Conservation (phyloP, 2,329 filamentous ascomycete species). For the Fusarium acutatum region DNA sequence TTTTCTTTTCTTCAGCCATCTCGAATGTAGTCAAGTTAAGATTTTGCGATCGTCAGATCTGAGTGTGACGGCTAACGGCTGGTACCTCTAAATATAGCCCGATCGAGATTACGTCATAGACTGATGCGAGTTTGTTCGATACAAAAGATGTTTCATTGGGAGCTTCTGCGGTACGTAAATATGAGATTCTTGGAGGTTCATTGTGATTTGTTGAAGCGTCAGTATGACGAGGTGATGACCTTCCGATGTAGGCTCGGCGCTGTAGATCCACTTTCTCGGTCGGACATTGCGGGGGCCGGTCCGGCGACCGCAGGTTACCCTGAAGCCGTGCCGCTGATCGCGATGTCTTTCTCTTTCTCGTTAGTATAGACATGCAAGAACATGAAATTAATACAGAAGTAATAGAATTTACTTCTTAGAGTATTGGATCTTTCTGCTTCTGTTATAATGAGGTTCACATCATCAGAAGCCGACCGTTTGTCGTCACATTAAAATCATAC, state of each 20-base stretch:
- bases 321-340: not conserved
- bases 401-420: no score
- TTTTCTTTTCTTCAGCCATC: not conserved
- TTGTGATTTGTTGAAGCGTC: not conserved
- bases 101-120: constrained; percentile 26
- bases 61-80: not conserved
- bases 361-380: no score
- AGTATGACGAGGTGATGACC: constrained; percentile 31
- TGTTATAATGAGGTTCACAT: not conserved
- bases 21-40: constrained; percentile 2
- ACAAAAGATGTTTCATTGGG: not conserved
- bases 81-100: not conserved
- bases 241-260: constrained; percentile 11
- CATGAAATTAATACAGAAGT: accelerated
- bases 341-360: not conserved
- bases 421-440: accelerated
- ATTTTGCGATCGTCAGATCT: constrained; percentile 7
- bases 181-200: not conserved
- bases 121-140: not conserved
- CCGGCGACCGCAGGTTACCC: constrained; percentile 1
- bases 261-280: constrained; percentile 13
- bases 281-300: not conserved
- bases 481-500: accelerated
- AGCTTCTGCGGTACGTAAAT: not conserved
- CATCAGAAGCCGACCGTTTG: no score